phyloP scores from a whole-genome alignment of 2,329 filamentous ascomycete species.

The Cryphonectria carpinicola region DNA sequence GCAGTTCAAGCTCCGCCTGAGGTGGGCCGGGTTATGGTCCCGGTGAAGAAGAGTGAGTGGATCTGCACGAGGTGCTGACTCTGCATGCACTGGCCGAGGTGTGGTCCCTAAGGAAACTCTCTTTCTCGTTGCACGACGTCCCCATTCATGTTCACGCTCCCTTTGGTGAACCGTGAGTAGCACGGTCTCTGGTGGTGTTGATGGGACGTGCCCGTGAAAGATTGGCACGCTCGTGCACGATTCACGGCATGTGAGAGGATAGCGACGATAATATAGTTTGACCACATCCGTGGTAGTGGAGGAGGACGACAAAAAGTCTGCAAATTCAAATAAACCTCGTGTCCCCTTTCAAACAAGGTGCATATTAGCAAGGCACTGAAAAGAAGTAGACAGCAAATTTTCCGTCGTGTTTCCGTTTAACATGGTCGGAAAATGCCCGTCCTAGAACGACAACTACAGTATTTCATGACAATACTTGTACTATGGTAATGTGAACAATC shows the following conservation, averaged over 20 bases:
- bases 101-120: not conserved
- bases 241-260: not conserved
- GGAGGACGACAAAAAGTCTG: not conserved
- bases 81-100: conserved; percentile 3
- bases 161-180: not conserved
- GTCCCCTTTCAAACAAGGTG: not conserved
- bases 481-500: not conserved
- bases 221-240: conserved; percentile 1
- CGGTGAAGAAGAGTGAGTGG: not conserved
- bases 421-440: not conserved
- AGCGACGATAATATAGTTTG: not conserved
- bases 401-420: not conserved
- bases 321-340: not conserved
- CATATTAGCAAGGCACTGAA: not conserved
- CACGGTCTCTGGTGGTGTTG: not conserved
- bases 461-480: not conserved
- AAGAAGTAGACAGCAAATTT: not conserved
- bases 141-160: not conserved
- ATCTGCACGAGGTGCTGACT: not conserved
- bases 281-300: not conserved
- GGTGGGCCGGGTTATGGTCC: not conserved
- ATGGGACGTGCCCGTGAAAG: not conserved
- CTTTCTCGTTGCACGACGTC: not conserved
- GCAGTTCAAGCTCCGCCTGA: not conserved
- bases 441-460: not conserved